Evolutionary conservation across 2,329 filamentous ascomycete species (phyloP).

Genomic region (Penicillium sp.): DNA sequence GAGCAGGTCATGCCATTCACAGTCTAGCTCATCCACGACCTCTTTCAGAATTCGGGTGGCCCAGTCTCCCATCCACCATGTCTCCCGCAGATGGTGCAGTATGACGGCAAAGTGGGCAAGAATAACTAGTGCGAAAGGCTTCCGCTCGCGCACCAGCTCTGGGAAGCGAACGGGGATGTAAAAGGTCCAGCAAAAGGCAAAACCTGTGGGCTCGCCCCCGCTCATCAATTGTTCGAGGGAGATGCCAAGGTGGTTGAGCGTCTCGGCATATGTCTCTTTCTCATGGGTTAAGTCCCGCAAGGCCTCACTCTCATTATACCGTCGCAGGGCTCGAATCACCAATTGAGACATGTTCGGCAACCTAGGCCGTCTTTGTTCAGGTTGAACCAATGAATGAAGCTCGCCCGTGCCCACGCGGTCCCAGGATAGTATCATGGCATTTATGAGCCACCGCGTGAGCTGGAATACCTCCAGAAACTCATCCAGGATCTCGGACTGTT

Average conservation of each 20-base stretch:
- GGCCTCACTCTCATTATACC: constrained; percentile 26
- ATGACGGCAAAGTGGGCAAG: constrained; percentile 47
- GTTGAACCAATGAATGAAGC: constrained; percentile 27
- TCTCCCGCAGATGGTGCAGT: constrained; percentile 59
- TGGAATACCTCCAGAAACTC: constrained; percentile 33
- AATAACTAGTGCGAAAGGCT: constrained; percentile 44
- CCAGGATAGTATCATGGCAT: constrained; percentile 24
- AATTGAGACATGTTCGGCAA: constrained; percentile 37
- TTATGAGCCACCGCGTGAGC: constrained; percentile 31
- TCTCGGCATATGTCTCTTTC: constrained; percentile 24
- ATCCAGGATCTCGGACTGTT: constrained; percentile 20
- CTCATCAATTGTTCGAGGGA: constrained; percentile 31
- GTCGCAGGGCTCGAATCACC: constrained; percentile 27
- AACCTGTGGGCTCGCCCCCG: constrained; percentile 30
- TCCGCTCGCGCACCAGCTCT: constrained; percentile 41
- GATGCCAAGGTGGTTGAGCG: constrained; percentile 28
- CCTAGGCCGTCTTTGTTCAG: constrained; percentile 24
- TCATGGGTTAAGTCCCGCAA: constrained; percentile 25
- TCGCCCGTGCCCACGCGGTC: constrained; percentile 27
- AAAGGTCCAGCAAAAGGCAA: constrained; percentile 58
- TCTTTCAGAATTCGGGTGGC: constrained; percentile 65
- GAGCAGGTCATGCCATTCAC: constrained; percentile 30
- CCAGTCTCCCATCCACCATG: constrained; percentile 72
- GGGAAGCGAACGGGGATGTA: constrained; percentile 62
- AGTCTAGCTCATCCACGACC: constrained; percentile 39